A percentile compares a stretch with the other conserved stretches of the same genome.
These are phyloP conservation scores for Quercus bicolor DNA, from an alignment of 306 rosid species.

Conservation along the genomic window DNA sequence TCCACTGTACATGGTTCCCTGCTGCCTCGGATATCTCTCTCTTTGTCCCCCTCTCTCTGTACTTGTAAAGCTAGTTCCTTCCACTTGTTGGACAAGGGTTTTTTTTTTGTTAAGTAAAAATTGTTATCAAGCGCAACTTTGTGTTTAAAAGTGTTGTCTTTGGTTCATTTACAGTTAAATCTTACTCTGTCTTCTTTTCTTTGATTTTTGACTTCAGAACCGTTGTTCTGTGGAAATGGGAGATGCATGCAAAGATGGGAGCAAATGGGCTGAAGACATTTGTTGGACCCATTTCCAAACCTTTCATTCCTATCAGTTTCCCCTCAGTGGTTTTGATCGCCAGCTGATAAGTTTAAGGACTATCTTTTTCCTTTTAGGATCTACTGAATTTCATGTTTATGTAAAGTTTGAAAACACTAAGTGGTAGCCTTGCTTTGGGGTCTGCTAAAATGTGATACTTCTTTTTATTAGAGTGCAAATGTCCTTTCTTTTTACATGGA, in stretches of 20 bases:
- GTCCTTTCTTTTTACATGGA: neutral
- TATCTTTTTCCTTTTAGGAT: neutral
- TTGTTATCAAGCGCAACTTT: neutral
- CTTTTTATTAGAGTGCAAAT: too few relatives aligned
- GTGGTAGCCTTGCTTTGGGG: neutral
- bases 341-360: conserved; percentile 37
- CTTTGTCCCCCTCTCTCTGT: too few relatives aligned
- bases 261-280: conserved; percentile 57
- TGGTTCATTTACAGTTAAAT: neutral
- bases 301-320: conserved; percentile 44
- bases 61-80: neutral
- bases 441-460: too few relatives aligned
- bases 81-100: neutral
- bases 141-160: neutral
- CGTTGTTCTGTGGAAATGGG: conserved; percentile 22
- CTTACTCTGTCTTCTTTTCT: neutral
- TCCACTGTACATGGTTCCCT: too few relatives aligned
- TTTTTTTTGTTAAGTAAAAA: neutral
- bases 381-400: neutral
- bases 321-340: conserved; percentile 34
- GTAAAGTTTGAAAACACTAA: neutral
- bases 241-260: conserved; percentile 15
- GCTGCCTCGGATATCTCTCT: too few relatives aligned
- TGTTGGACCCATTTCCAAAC: conserved; percentile 62
- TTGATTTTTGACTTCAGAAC: neutral